A percentile compares a stretch with the other conserved stretches of the same genome.
These are phyloP conservation scores for Candida albicans DNA, from an alignment of 1,139 yeast genomes.

Conservation along the genomic window DNA sequence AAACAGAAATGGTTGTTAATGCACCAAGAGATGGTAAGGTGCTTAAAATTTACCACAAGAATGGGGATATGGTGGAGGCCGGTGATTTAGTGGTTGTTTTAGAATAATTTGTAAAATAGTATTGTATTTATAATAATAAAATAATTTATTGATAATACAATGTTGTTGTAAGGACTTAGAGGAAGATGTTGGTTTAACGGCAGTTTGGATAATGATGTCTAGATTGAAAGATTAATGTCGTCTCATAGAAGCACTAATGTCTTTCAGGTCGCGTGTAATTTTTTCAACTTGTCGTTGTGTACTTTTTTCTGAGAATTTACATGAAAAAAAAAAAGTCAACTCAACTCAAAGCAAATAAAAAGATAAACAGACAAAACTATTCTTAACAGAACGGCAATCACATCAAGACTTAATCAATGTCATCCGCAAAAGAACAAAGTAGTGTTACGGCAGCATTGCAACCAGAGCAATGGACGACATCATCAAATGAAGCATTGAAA, in stretches of 20 bases:
- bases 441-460: constrained; percentile 22
- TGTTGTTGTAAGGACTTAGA: too few relatives aligned
- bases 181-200: too few relatives aligned
- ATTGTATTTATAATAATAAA: background rate
- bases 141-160: background rate
- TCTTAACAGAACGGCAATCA: background rate
- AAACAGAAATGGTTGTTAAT: constrained; percentile 89
- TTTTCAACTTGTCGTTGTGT: background rate
- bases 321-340: too few relatives aligned
- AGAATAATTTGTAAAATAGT: constrained; percentile 24
- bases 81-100: constrained; percentile 90
- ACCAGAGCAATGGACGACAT: constrained; percentile 67
- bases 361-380: background rate
- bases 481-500: constrained; percentile 64
- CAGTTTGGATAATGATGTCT: too few relatives aligned
- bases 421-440: background rate
- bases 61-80: constrained; percentile 95
- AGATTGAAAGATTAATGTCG: background rate
- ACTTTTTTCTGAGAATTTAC: too few relatives aligned
- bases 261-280: background rate
- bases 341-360: background rate
- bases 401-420: constrained; percentile 1
- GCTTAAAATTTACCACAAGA: constrained; percentile 69
- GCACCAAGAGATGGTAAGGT: constrained; percentile 79
- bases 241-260: background rate